phyloP scores from a whole-genome alignment of 768 basidiomycete species.

The Dioszegia aurantiaca region DNA sequence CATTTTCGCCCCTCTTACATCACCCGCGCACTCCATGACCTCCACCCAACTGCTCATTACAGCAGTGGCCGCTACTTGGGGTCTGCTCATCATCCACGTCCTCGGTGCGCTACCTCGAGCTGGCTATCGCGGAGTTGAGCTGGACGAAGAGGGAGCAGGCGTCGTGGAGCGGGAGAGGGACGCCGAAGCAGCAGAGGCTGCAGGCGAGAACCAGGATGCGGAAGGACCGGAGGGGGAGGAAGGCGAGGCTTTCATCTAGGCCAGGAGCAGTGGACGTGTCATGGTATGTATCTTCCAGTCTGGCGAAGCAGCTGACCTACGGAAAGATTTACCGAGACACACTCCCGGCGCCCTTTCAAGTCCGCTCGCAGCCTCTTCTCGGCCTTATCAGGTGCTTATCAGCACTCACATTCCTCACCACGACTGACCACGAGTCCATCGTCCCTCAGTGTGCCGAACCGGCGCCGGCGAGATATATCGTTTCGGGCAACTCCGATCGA shows the following conservation, averaged over 20 bases:
- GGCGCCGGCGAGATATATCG: neutral
- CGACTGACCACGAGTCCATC: no score
- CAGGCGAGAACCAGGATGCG: constrained; percentile 1
- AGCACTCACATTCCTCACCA: no score
- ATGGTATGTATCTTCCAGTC: no score
- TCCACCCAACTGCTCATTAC: constrained; percentile 17
- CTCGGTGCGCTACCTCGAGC: constrained; percentile 16
- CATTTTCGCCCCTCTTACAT: constrained; percentile 29
- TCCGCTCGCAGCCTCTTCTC: no score
- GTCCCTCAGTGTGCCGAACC: constrained; percentile 1
- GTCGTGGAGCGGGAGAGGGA: constrained; percentile 11
- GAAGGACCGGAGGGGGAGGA: constrained; percentile 13
- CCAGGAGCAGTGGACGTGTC: no score
- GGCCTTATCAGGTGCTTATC: no score
- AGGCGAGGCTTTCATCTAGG: constrained; percentile 7
- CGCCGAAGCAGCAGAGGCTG: constrained; percentile 8
- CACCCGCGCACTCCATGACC: neutral
- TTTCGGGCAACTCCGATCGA: neutral
- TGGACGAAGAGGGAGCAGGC: constrained; percentile 5
- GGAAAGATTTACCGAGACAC: no score
- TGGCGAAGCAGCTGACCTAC: no score
- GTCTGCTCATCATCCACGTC: constrained; percentile 19
- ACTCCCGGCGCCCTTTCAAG: neutral
- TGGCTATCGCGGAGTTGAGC: constrained; percentile 19
- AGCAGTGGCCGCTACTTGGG: constrained; percentile 20